A percentile compares a stretch with the other conserved stretches of the same genome.
Conservation (phyloP, 768 basidiomycete species). For the Agaricus sinodeliciosus region DNA sequence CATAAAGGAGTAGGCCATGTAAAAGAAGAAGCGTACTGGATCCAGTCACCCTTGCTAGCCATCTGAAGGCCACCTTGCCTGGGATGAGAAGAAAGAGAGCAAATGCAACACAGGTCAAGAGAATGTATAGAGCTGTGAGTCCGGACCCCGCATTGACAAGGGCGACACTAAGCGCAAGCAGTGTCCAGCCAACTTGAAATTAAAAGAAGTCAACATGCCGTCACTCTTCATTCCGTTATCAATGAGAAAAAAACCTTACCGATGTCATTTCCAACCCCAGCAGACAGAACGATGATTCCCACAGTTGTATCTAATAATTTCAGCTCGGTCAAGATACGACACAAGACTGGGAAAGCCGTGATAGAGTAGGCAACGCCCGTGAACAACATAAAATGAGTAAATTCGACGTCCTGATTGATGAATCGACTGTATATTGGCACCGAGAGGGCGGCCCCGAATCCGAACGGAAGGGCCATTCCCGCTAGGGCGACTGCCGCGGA, state of each 20-base stretch:
- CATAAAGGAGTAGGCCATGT: not conserved
- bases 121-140: conserved; percentile 77
- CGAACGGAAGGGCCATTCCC: conserved; percentile 87
- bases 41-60: conserved; percentile 74
- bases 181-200: conserved; percentile 64
- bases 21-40: conserved; percentile 39
- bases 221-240: conserved; percentile 1
- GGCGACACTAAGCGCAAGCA: conserved; percentile 87
- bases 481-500: conserved; percentile 68
- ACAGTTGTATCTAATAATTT: conserved; percentile 89
- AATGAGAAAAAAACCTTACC: conserved; percentile 20
- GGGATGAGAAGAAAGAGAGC: conserved; percentile 68
- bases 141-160: conserved; percentile 86
- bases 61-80: conserved; percentile 52
- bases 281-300: conserved; percentile 87
- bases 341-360: conserved; percentile 81
- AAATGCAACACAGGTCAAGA: conserved; percentile 79
- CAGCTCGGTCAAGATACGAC: conserved; percentile 84
- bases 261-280: conserved; percentile 87
- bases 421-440: conserved; percentile 71
- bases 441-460: conserved; percentile 61
- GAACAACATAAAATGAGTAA: conserved; percentile 92
- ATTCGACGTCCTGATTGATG: conserved; percentile 57
- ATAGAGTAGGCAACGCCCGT: conserved; percentile 88
- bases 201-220: not conserved